phyloP scores from a whole-genome alignment of 768 basidiomycete species.

The Pleurotus djamor region DNA sequence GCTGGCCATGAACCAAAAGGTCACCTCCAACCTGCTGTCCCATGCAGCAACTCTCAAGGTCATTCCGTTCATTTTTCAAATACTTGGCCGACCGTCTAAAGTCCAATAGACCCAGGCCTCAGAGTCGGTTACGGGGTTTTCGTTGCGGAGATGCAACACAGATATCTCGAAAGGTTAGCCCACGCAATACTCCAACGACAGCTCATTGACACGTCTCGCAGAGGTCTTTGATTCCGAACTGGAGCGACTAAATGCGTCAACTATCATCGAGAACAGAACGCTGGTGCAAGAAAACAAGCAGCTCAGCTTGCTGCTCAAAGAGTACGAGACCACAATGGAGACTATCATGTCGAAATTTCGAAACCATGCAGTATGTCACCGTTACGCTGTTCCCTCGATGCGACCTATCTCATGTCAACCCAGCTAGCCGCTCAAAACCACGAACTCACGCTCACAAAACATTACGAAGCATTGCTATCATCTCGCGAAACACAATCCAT shows the following conservation, averaged over 20 bases:
- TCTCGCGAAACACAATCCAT: constrained; percentile 57
- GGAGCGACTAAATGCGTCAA: constrained; percentile 85
- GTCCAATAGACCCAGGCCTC: constrained; percentile 65
- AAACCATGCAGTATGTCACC: constrained; percentile 74
- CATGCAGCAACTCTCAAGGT: constrained; percentile 80
- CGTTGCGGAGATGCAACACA: constrained; percentile 80
- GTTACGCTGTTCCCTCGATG: constrained; percentile 6
- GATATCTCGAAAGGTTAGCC: constrained; percentile 78
- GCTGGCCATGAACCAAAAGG: constrained; percentile 77
- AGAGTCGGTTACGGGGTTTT: constrained; percentile 70
- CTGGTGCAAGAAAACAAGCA: constrained; percentile 96
- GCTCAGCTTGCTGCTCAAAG: constrained; percentile 81
- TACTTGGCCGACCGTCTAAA: constrained; percentile 6
- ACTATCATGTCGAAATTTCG: constrained; percentile 97
- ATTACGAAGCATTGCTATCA: constrained; percentile 83
- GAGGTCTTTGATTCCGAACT: constrained; percentile 92
- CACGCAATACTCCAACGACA: background rate
- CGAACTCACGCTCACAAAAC: constrained; percentile 80
- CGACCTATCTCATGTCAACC: constrained; percentile 1
- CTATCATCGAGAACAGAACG: constrained; percentile 92
- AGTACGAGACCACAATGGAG: constrained; percentile 93
- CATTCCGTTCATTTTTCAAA: constrained; percentile 10
- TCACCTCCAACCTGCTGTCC: constrained; percentile 63
- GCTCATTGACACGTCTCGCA: constrained; percentile 26
- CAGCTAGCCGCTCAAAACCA: constrained; percentile 92